Evolutionary conservation across 371 early-diverging fungal genomes (phyloP).

Genomic region (Mortierella sp.): DNA sequence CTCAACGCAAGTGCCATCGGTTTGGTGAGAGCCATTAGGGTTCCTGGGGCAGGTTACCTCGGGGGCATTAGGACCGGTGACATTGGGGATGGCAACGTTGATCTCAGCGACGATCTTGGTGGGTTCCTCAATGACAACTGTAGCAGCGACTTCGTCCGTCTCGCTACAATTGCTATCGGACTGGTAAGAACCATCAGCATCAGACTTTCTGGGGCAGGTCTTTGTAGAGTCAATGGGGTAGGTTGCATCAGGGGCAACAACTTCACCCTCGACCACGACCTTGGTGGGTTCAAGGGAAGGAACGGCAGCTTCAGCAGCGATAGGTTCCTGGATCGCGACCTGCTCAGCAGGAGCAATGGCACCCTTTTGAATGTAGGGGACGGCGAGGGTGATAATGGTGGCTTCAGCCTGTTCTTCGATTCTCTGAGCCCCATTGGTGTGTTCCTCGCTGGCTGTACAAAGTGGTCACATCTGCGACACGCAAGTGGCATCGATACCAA

Average conservation of each 20-base stretch:
- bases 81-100: neutral
- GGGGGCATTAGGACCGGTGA: neutral
- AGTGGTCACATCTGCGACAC: slow-evolving; percentile 27
- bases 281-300: neutral
- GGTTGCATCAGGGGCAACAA: too few relatives aligned
- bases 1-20: too few relatives aligned
- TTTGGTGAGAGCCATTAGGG: neutral
- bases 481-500: slow-evolving; percentile 27
- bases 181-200: too few relatives aligned
- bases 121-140: neutral
- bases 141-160: neutral
- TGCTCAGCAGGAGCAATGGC: neutral
- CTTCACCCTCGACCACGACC: too few relatives aligned
- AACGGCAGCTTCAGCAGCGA: neutral
- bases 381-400: slow-evolving; percentile 12
- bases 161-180: too few relatives aligned
- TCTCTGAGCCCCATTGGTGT: slow-evolving; percentile 1
- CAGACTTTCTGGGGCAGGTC: too few relatives aligned
- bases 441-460: slow-evolving; percentile 19
- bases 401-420: neutral
- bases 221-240: too few relatives aligned
- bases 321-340: neutral
- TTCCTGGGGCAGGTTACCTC: slow-evolving; percentile 9
- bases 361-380: slow-evolving; percentile 4
- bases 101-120: neutral